These are phyloP conservation scores for Tetrahymena thermophila DNA, from an alignment of 73 alveolate genomes.

Conservation along the genomic window DNA sequence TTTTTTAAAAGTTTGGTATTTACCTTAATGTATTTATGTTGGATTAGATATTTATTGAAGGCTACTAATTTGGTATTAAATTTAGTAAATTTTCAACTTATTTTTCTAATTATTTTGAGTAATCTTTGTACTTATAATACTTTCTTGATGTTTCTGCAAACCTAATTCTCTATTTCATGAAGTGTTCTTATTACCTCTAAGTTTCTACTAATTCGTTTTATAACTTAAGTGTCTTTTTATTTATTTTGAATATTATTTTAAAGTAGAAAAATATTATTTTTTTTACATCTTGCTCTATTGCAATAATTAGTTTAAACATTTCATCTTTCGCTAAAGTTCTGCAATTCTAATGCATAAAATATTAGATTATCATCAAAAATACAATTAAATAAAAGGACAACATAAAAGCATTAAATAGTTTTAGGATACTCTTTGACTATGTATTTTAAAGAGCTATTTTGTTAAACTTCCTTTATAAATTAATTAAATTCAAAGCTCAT, in stretches of 20 bases:
- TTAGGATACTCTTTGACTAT: background rate
- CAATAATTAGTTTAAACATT: background rate
- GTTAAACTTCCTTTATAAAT: background rate
- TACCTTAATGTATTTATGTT: background rate
- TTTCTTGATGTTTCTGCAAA: background rate
- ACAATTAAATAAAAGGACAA: background rate
- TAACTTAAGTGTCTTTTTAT: background rate
- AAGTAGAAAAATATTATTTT: background rate
- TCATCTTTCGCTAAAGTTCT: background rate
- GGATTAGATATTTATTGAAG: background rate
- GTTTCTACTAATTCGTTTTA: background rate
- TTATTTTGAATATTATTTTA: background rate
- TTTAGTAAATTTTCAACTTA: background rate
- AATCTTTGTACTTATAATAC: background rate
- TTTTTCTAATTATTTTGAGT: background rate
- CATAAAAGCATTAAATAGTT: background rate
- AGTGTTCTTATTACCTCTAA: background rate
- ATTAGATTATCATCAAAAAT: background rate
- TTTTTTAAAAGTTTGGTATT: no score
- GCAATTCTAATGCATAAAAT: background rate
- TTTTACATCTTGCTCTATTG: background rate
- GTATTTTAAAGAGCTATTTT: background rate
- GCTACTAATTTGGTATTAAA: background rate
- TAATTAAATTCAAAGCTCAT: background rate
- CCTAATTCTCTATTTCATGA: background rate